Evolutionary conservation across 176 grass and related monocot species (phyloP).

Genomic region (Tillandsia fasciculata): DNA sequence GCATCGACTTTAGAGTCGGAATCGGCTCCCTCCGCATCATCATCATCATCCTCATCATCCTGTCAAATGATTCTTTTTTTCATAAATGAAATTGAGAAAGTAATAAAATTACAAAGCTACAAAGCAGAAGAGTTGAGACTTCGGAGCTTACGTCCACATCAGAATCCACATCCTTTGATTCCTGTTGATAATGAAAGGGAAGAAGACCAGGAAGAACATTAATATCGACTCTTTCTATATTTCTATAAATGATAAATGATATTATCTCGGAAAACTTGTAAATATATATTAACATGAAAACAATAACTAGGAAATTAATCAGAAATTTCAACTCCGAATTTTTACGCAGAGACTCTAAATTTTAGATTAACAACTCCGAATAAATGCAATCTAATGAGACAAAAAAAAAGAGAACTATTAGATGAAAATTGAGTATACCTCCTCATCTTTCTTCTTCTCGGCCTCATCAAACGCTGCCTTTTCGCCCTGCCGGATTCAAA

Average conservation of each 20-base stretch:
- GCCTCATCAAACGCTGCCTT: conserved; percentile 68
- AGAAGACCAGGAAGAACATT: background rate
- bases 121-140: background rate
- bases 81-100: background rate
- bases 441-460: conserved; percentile 61
- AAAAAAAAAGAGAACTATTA: background rate
- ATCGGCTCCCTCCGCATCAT: conserved; percentile 7
- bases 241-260: no score
- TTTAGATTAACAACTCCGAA: no score
- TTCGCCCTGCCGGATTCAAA: conserved; percentile 42
- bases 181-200: background rate
- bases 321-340: no score
- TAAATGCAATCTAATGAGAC: background rate
- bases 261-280: no score
- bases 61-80: background rate
- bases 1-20: background rate
- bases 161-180: conserved; percentile 4
- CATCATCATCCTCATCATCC: conserved; percentile 10
- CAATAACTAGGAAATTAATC: no score
- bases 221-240: background rate
- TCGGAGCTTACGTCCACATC: conserved; percentile 15
- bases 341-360: no score
- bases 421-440: conserved; percentile 21
- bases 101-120: background rate
- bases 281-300: no score